phyloP scores from a whole-genome alignment of 805 yeast species.

The Komagataella populi region DNA sequence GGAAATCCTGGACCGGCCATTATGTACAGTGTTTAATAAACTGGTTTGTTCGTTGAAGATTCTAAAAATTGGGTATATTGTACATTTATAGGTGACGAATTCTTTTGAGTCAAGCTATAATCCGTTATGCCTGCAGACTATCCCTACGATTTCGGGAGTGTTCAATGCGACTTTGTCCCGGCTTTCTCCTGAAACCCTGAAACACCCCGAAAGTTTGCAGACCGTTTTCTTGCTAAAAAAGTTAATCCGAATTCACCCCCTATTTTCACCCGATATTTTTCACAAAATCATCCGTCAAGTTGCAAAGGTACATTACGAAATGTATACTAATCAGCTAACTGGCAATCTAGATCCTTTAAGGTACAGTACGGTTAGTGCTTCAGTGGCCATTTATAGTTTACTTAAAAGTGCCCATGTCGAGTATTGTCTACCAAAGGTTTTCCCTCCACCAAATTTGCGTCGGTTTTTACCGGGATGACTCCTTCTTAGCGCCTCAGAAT shows the following conservation, averaged over 20 bases:
- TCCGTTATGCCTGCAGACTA: background rate
- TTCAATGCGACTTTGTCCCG: background rate
- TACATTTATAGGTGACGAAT: background rate
- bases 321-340: too few relatives aligned
- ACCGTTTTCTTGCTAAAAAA: background rate
- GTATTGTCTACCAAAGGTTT: too few relatives aligned
- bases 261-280: background rate
- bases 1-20: background rate
- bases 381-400: too few relatives aligned
- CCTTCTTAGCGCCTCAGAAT: background rate
- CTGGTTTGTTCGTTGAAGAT: background rate
- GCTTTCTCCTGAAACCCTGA: background rate
- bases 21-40: background rate
- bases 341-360: too few relatives aligned
- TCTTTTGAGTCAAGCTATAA: background rate
- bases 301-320: too few relatives aligned
- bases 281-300: background rate
- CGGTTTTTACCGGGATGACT: background rate
- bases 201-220: background rate
- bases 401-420: too few relatives aligned
- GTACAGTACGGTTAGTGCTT: too few relatives aligned
- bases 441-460: background rate
- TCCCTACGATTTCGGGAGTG: background rate
- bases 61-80: background rate
- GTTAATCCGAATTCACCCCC: background rate